Evolutionary conservation across 371 early-diverging fungal species (phyloP).

Genomic region (Mortierella sp.): DNA sequence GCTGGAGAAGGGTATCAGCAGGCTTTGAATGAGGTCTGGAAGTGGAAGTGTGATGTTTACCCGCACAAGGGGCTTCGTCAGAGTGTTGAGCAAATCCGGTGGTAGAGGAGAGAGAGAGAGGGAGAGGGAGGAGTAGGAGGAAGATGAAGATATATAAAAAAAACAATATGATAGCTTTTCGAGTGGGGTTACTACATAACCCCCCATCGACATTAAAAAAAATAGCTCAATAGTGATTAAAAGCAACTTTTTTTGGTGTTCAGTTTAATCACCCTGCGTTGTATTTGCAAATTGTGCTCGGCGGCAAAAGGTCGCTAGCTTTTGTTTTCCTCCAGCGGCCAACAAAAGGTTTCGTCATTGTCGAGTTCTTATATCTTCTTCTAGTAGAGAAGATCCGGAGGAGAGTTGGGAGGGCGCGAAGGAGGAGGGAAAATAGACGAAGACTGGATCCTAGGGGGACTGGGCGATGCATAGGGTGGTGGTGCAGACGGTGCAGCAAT

Average conservation of each 20-base stretch:
- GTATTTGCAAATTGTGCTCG: not conserved
- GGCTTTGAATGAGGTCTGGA: conserved; percentile 48
- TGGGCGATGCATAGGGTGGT: not conserved
- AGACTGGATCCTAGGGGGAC: not conserved
- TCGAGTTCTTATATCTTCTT: not conserved
- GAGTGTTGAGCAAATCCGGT: conserved; percentile 37
- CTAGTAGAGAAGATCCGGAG: conserved; percentile 39
- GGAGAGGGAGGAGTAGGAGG: not conserved
- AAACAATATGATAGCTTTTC: not conserved
- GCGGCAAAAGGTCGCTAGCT: not conserved
- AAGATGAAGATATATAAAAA: too few relatives aligned
- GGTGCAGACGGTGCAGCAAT: not conserved
- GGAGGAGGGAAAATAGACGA: not conserved
- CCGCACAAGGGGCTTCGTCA: conserved; percentile 51
- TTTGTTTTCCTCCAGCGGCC: too few relatives aligned
- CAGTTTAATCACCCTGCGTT: not conserved
- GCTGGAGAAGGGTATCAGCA: conserved; percentile 20
- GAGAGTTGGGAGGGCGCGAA: conserved; percentile 16
- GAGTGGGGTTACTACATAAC: too few relatives aligned
- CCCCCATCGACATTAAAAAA: not conserved
- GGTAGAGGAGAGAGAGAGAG: conserved; percentile 11
- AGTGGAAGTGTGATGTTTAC: conserved; percentile 58
- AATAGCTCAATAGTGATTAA: not conserved
- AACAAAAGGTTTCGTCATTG: not conserved
- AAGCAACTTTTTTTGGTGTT: not conserved